Evolutionary conservation across 208 protist species (phyloP).

Genomic region (Leishmania arabica): DNA sequence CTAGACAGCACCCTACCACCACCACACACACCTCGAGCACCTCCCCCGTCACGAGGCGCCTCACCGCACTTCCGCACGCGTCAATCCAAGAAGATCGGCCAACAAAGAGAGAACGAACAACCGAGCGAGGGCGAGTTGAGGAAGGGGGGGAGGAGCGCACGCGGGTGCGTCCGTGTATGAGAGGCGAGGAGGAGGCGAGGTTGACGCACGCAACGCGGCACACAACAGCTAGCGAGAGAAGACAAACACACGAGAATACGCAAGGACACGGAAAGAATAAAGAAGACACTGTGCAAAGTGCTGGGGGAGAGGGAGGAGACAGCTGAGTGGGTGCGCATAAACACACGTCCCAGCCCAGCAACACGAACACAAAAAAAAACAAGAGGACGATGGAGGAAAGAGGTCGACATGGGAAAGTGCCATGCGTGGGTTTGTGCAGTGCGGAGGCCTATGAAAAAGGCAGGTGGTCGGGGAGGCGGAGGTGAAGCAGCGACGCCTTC

Average conservation of each 20-base stretch:
- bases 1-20: not conserved
- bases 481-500: not conserved
- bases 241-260: not conserved
- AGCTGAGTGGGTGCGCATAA: not conserved
- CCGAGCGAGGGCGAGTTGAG: not conserved
- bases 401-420: not conserved
- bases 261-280: not conserved
- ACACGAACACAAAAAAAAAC: too few relatives aligned
- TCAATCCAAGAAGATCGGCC: not conserved
- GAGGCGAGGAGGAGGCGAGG: not conserved
- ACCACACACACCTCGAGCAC: not conserved
- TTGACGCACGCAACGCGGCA: not conserved
- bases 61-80: not conserved
- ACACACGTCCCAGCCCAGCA: not conserved
- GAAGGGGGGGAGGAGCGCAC: not conserved
- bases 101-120: not conserved
- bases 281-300: not conserved
- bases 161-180: not conserved
- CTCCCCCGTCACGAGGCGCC: not conserved
- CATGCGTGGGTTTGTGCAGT: not conserved
- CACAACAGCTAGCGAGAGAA: not conserved
- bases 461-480: not conserved
- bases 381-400: not conserved
- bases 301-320: not conserved
- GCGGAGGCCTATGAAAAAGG: not conserved